Evolutionary conservation across 2,329 filamentous ascomycete genomes (phyloP).

Genomic region (Fusarium longipes): DNA sequence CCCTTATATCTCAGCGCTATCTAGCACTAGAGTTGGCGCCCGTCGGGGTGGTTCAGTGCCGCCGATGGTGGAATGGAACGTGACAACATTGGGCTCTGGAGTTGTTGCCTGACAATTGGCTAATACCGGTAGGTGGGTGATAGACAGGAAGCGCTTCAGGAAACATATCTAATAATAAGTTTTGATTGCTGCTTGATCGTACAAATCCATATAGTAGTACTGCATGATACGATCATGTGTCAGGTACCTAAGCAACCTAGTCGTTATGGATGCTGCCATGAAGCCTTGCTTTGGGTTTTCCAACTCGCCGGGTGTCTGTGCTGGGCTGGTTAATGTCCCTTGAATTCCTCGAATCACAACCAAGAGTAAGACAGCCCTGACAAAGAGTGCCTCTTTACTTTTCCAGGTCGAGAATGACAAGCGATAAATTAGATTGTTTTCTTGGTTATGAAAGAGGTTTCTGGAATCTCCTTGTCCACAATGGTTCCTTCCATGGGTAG

Average conservation of each 20-base stretch:
- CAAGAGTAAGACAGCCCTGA: conserved; percentile 18
- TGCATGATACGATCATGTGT: conserved; percentile 28
- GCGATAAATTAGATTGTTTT: conserved; percentile 4
- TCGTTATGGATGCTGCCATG: conserved; percentile 24
- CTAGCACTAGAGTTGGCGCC: conserved; percentile 43
- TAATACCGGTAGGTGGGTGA: not conserved
- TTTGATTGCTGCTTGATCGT: not conserved
- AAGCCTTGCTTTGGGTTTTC: conserved; percentile 27
- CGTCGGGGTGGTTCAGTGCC: conserved; percentile 27
- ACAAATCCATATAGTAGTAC: not conserved
- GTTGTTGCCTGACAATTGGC: conserved; percentile 2
- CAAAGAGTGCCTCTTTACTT: conserved; percentile 22
- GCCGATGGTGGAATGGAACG: conserved; percentile 6
- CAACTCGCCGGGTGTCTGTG: conserved; percentile 24
- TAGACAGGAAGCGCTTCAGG: not conserved
- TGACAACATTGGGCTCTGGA: not conserved
- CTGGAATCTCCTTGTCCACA: not conserved
- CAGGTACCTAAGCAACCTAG: conserved; percentile 10
- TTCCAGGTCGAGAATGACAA: not conserved
- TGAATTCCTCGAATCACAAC: conserved; percentile 31
- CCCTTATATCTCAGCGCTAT: conserved; percentile 43
- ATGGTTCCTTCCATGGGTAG: not conserved
- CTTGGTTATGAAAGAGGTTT: conserved; percentile 3
- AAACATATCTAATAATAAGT: conserved; percentile 7
- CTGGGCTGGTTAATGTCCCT: conserved; percentile 23